phyloP scores from a whole-genome alignment of 2,329 filamentous ascomycete genomes.

The Penicillium italicum region DNA sequence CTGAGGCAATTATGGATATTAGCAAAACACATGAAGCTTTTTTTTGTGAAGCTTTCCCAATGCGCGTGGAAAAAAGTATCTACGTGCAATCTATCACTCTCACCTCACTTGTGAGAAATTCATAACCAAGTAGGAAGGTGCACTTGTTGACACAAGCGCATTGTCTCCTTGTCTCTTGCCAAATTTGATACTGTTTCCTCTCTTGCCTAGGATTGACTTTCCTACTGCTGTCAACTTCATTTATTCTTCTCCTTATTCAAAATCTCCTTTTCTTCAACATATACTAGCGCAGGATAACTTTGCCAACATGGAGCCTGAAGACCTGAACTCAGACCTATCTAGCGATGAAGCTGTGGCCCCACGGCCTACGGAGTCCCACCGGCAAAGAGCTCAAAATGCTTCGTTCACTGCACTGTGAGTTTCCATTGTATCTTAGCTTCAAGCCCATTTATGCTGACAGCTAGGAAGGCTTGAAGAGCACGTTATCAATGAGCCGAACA shows the following conservation, averaged over 20 bases:
- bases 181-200: background rate
- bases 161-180: background rate
- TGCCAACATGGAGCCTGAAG: slow-evolving; percentile 2
- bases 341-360: slow-evolving; percentile 19
- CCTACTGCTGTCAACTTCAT: background rate
- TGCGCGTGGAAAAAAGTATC: no score
- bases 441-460: background rate
- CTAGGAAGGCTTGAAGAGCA: slow-evolving; percentile 39
- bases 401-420: slow-evolving; percentile 50
- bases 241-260: background rate
- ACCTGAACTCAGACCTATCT: slow-evolving; percentile 27
- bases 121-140: background rate
- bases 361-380: background rate
- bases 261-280: background rate
- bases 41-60: background rate
- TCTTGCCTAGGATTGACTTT: no score
- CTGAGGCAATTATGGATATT: background rate
- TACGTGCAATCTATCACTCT: background rate
- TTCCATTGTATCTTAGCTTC: background rate
- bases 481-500: slow-evolving; percentile 43
- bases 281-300: background rate
- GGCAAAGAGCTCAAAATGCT: slow-evolving; percentile 45
- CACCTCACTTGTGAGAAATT: background rate
- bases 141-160: background rate
- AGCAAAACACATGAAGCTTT: no score